These are phyloP conservation scores for Flaveria trinervia DNA, from an alignment of 129 eudicot genomes.

Conservation along the genomic window DNA sequence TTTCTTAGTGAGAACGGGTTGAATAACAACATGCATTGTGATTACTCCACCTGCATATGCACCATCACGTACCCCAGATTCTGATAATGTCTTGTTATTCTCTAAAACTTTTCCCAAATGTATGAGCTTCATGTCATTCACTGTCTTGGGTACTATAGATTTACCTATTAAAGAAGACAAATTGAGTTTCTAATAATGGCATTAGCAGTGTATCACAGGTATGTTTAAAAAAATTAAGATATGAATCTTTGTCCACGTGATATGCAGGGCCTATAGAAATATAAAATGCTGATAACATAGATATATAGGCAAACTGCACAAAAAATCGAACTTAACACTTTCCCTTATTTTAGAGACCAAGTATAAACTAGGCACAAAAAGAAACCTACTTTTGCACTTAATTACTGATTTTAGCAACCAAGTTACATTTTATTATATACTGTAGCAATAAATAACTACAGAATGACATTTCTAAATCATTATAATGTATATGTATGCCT, in stretches of 20 bases:
- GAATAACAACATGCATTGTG: constrained; percentile 87
- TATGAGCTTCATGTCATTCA: constrained; percentile 63
- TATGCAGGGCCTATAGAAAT: not conserved
- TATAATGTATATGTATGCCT: not conserved
- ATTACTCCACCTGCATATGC: constrained; percentile 69
- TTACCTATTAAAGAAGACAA: constrained; percentile 47
- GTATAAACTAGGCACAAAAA: not conserved
- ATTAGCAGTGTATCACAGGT: not conserved
- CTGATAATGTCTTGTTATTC: constrained; percentile 68
- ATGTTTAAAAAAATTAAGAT: not conserved
- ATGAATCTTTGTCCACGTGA: not conserved
- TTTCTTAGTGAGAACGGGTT: constrained; percentile 61
- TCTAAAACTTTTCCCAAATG: constrained; percentile 52
- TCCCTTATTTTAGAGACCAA: not conserved
- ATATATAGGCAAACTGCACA: not conserved
- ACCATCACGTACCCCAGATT: constrained; percentile 52
- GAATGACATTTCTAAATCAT: not conserved
- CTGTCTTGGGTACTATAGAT: constrained; percentile 57
- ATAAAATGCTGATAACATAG: not conserved
- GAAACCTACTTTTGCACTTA: not conserved
- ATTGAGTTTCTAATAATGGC: not conserved
- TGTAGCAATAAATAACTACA: not conserved
- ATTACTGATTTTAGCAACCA: not conserved
- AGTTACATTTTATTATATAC: not conserved
- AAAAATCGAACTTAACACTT: not conserved